phyloP scores from a whole-genome alignment of 2,329 filamentous ascomycete genomes.

The Anthostomella pinea region DNA sequence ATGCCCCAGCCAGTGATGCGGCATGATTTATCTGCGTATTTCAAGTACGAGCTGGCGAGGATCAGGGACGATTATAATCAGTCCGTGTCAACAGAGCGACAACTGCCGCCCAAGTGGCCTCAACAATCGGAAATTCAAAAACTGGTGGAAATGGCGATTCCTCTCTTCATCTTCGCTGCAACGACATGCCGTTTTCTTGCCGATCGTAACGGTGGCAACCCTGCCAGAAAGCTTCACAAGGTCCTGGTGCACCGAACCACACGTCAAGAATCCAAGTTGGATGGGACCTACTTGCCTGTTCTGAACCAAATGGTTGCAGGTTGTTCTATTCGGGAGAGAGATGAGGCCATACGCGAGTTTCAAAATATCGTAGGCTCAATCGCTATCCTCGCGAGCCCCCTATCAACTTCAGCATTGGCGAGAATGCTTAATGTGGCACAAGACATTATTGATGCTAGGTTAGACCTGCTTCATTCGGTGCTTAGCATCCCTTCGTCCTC shows the following conservation, averaged over 20 bases:
- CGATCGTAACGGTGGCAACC: not conserved
- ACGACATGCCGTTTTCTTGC: conserved; percentile 28
- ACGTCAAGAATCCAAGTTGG: conserved; percentile 7
- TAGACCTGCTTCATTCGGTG: conserved; percentile 9
- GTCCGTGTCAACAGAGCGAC: not conserved
- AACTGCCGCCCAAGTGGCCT: conserved; percentile 31
- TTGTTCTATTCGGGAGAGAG: not conserved
- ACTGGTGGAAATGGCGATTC: conserved; percentile 20
- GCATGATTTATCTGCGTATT: conserved; percentile 36
- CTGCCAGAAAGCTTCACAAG: conserved; percentile 3
- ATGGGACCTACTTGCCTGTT: conserved; percentile 9
- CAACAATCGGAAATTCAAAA: conserved; percentile 6
- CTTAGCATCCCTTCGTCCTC: conserved; percentile 1
- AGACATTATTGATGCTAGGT: not conserved
- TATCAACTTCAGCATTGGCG: conserved; percentile 3
- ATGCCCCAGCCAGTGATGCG: conserved; percentile 29
- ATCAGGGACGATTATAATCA: conserved; percentile 29
- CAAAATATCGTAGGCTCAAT: conserved; percentile 7
- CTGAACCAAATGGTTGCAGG: conserved; percentile 5
- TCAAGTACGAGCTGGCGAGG: conserved; percentile 28
- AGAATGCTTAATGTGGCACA: conserved; percentile 1
- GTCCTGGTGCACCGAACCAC: conserved; percentile 5
- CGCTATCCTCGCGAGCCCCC: conserved; percentile 5
- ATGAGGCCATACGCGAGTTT: not conserved
- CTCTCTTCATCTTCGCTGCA: conserved; percentile 31